Evolutionary conservation across 352 stramenopile genomes (phyloP).

Genomic region (Globisporangium paddicum): DNA sequence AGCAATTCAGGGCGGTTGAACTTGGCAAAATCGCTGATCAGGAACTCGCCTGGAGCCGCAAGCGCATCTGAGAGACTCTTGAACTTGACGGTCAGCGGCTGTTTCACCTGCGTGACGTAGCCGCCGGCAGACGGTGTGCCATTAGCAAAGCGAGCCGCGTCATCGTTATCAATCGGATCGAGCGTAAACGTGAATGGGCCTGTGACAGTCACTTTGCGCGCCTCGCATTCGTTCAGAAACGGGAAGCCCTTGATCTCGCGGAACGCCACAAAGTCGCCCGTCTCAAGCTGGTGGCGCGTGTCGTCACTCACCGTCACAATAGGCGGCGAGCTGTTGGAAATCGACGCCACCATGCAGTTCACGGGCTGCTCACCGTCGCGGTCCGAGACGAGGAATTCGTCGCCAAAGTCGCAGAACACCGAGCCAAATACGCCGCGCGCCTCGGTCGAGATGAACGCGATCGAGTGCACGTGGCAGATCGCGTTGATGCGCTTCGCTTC

Average conservation of each 20-base stretch:
- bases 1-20: conserved; percentile 90
- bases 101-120: conserved; percentile 95
- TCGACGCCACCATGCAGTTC: conserved; percentile 92
- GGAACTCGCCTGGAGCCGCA: conserved; percentile 90
- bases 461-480: conserved; percentile 79
- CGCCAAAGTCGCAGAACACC: conserved; percentile 98
- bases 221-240: conserved; percentile 77
- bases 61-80: conserved; percentile 86
- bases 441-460: conserved; percentile 93
- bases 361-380: conserved; percentile 92
- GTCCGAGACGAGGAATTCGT: conserved; percentile 93
- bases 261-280: conserved; percentile 96
- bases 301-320: conserved; percentile 98
- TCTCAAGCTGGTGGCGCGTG: conserved; percentile 95
- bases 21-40: conserved; percentile 98
- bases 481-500: conserved; percentile 74
- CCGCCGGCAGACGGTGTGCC: conserved; percentile 69
- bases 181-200: conserved; percentile 98
- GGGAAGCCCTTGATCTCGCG: conserved; percentile 91
- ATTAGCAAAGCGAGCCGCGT: conserved; percentile 61
- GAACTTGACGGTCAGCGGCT: conserved; percentile 92
- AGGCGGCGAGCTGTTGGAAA: conserved; percentile 77
- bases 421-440: conserved; percentile 92
- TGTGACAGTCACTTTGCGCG: conserved; percentile 72
- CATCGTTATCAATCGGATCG: conserved; percentile 62